Evolutionary conservation across 345 rosid genomes (phyloP).

Genomic region (Euphorbia peplus): DNA sequence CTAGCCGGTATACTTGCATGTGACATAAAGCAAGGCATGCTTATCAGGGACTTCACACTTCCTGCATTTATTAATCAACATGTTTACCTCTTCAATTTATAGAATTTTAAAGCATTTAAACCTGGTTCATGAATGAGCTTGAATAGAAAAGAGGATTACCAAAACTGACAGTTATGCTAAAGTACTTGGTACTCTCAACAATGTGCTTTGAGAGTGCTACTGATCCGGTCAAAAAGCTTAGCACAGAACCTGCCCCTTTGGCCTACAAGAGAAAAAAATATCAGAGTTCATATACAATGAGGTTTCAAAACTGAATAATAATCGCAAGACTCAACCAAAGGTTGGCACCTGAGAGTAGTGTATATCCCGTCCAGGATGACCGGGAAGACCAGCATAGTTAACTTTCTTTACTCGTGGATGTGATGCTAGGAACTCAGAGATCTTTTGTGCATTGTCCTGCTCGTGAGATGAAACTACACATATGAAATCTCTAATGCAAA

Average conservation of each 20-base stretch:
- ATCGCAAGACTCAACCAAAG: neutral
- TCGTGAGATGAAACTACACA: slow-evolving; percentile 8
- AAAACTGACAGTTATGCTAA: slow-evolving; percentile 93
- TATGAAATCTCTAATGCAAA: neutral
- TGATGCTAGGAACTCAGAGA: slow-evolving; percentile 73
- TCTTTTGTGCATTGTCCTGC: slow-evolving; percentile 85
- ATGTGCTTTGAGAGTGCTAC: slow-evolving; percentile 77
- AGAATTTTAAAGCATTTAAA: too few relatives aligned
- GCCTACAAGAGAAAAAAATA: slow-evolving; percentile 47
- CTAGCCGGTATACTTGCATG: slow-evolving; percentile 86
- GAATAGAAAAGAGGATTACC: slow-evolving; percentile 49
- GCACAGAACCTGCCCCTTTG: slow-evolving; percentile 92
- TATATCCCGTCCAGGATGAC: slow-evolving; percentile 76
- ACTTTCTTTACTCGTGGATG: slow-evolving; percentile 87
- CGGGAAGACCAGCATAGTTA: slow-evolving; percentile 79
- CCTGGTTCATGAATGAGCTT: slow-evolving; percentile 1
- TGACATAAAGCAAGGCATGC: slow-evolving; percentile 99
- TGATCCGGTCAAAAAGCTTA: slow-evolving; percentile 93
- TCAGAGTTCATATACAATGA: neutral
- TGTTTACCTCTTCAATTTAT: too few relatives aligned
- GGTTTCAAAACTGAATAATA: neutral
- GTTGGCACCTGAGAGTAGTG: slow-evolving; percentile 82
- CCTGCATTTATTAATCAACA: slow-evolving; percentile 35
- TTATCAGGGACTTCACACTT: slow-evolving; percentile 91
- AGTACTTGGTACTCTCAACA: slow-evolving; percentile 83